Conservation (phyloP, 768 basidiomycete species). For the Lactarius tabidus region DNA sequence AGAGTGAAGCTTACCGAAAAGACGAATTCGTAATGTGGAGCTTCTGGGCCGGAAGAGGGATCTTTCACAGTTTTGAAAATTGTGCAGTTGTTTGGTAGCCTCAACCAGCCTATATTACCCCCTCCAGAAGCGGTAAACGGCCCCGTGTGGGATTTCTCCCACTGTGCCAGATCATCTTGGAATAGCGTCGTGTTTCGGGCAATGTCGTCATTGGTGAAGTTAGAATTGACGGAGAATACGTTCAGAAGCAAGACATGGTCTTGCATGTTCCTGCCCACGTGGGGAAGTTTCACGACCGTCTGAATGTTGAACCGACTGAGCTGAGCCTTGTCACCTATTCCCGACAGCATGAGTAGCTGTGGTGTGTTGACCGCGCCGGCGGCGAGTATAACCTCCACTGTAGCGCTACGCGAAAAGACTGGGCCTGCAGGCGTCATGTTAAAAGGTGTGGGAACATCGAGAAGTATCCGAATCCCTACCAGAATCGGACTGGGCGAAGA, state of each 20-base stretch:
- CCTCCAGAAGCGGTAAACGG: conserved; percentile 4
- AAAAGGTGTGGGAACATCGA: not conserved
- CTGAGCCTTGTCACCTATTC: conserved; percentile 28
- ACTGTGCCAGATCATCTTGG: conserved; percentile 4
- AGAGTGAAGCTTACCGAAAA: conserved; percentile 12
- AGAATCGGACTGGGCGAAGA: not conserved
- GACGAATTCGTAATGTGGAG: conserved; percentile 23
- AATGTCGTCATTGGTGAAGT: conserved; percentile 14
- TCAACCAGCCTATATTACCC: conserved; percentile 5
- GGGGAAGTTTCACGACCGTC: conserved; percentile 27
- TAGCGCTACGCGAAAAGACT: conserved; percentile 20
- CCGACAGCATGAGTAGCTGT: conserved; percentile 32
- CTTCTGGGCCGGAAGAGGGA: conserved; percentile 22
- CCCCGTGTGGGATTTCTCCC: conserved; percentile 15
- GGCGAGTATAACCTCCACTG: conserved; percentile 20
- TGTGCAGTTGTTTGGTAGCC: conserved; percentile 16
- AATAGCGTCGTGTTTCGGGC: conserved; percentile 18
- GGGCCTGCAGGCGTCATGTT: not conserved
- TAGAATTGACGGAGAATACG: conserved; percentile 8
- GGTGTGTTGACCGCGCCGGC: conserved; percentile 20
- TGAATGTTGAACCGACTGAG: conserved; percentile 27
- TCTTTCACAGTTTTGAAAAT: conserved; percentile 17
- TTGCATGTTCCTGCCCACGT: conserved; percentile 31
- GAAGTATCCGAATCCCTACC: not conserved
- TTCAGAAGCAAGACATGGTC: conserved; percentile 27